Conservation (phyloP, 192 early-diverging fungal species). For the Borealophlyctis nickersoniae region DNA sequence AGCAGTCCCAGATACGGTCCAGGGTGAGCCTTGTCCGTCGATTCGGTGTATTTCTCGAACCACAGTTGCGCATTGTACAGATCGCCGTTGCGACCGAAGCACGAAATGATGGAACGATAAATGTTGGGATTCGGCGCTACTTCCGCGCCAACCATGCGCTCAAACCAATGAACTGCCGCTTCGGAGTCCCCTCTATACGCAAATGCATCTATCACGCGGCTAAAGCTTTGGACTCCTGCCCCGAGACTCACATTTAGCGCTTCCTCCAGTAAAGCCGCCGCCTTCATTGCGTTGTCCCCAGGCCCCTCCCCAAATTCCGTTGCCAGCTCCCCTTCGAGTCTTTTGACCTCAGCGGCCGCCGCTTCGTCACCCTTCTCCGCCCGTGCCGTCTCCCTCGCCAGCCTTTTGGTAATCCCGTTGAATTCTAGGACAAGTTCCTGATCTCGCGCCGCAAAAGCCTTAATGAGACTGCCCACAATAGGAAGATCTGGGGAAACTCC, state of each 20-base stretch:
- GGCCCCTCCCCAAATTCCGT: background rate
- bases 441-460: background rate
- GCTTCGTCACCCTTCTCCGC: background rate
- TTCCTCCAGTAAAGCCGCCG: background rate
- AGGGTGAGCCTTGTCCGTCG: background rate
- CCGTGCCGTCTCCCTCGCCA: background rate
- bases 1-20: slow-evolving; percentile 1
- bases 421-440: background rate
- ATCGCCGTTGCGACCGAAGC: slow-evolving; percentile 2
- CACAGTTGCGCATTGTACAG: slow-evolving; percentile 11
- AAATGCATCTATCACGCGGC: background rate
- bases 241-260: background rate
- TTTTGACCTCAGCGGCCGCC: background rate
- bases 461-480: background rate
- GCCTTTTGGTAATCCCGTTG: background rate
- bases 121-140: background rate
- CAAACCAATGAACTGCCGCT: slow-evolving; percentile 1
- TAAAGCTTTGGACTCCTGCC: background rate
- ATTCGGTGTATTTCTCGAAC: slow-evolving; percentile 5
- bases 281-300: background rate
- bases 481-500: background rate
- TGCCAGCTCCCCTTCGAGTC: background rate
- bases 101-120: background rate
- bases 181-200: background rate
- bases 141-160: background rate